Base-by-base conservation (phyloP, 2,329 filamentous ascomycete genomes). In the Lachnellula willkommii region DNA sequence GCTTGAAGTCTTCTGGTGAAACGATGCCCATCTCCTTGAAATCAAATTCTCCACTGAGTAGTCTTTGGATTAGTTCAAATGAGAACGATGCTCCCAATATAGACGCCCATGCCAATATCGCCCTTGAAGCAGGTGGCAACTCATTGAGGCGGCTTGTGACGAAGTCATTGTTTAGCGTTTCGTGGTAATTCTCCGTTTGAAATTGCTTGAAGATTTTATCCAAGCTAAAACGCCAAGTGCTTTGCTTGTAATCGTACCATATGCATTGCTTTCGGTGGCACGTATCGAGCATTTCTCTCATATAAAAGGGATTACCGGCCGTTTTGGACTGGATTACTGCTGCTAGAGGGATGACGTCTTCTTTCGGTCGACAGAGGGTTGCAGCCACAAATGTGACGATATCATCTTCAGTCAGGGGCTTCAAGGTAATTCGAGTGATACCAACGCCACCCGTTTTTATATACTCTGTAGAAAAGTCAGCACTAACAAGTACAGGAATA, bases 201-300 rank as follows among this genome's bases (percentile, higher is more conserved):
- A 96, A 95, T 61, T 95, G 85, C 47, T 87, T 84, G 67, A 96
- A 96, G 1, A 96, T 83, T 61, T 82, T 84, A 70, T 96, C 91
- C 11, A 96, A 74, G 66, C 95, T 88, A 68, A 87, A 96, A 46
- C 87, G 80, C 93, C 93, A 97, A 47, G 81, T 79, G 47, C 85
- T 89, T 61, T 87, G 83, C 63, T 84, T 85, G 78, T 94, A 96
- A 59, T 91, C 90, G 71, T 95, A 96, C 82, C 86, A 95, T 50
- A 96, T 88, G 69, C 89, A 95, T 63, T 87, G 87, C 68, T 90
- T 94, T 42, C 89, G 84, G 69, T 95, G 86, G 69, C 90, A 95
- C 3, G 88, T 87, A 66, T 89, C 89, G 4, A 96, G 80, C 81
- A 96, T 95, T 72, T 96, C 90, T 54, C 90, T 81, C 70, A 96